Base-by-base conservation (phyloP, 495 filamentous ascomycete genomes). In the Paragyromitra xinjiangensis region DNA sequence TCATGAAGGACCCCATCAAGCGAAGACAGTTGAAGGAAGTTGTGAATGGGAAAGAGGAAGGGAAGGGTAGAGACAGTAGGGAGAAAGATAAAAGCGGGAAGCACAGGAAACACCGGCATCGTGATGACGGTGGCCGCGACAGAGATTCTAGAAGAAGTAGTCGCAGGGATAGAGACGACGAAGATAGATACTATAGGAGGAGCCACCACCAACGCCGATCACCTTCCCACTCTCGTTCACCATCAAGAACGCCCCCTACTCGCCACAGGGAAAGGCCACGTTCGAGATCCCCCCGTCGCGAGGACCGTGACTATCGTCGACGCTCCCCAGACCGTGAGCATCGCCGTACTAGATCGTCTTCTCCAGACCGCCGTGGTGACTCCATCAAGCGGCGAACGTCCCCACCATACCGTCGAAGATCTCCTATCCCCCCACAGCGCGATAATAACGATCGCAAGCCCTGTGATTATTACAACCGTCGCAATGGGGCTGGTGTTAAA, bases 1-100 rank as follows among this genome's bases (percentile, higher is more conserved):
- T 92, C 87, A 93, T 97, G 87, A 96, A 93, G 72, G 93, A 97
- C 81, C 90, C 92, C 2, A 87, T 91, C 55, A 90, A 90, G 82
- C 87, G 91, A 79, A 85, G 90, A 78, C 89, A 92, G 81, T 84
- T 94, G 34, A 86, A 93, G 58, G 89, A 89, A 58, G 87, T 88
- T 29, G 88, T 89, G 79, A 90, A 86, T 6, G 83, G 85, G 45
- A 81, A 84, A 16, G 88, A 88, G 40, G 84, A 86, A 58, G 62
- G 83, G 6, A 82, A 81, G 68, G 85, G 68, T 50, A 82, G 81
- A 61, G 86, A 85, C 82, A 86, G 85, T 44, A 85, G 85, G 69
- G 86, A 83, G 71, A 86, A 86, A 56, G 87, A 87, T 70, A 87
- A 85, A 62, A 86, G 89, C 64, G 85, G 85, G 73, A 85, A 88